phyloP scores from a whole-genome alignment of 805 yeast species.

The Dipodascus albidus region DNA sequence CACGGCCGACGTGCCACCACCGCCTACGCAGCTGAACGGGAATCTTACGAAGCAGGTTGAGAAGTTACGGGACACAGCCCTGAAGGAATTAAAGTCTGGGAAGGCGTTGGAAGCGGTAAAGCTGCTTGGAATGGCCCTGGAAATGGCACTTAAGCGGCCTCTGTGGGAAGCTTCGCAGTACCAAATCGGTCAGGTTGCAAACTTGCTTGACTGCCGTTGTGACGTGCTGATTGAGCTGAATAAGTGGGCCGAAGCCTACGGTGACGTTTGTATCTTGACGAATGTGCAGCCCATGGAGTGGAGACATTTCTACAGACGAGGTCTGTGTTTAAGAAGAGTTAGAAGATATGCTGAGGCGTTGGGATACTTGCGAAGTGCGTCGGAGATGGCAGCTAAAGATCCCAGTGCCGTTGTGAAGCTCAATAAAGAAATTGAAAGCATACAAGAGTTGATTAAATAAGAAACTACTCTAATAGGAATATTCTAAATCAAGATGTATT shows the following conservation, averaged over 20 bases:
- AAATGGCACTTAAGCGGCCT: constrained; percentile 29
- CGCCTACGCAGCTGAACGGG: constrained; percentile 19
- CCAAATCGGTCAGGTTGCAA: constrained; percentile 25
- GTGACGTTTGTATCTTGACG: constrained; percentile 26
- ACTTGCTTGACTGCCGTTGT: constrained; percentile 26
- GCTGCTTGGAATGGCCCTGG: constrained; percentile 27
- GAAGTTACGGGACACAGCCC: constrained; percentile 26
- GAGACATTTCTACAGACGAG: constrained; percentile 26
- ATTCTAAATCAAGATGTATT: too few species aligned
- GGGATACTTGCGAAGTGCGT: not conserved
- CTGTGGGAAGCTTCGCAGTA: constrained; percentile 28
- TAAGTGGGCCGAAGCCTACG: constrained; percentile 28
- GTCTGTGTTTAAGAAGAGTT: constrained; percentile 17
- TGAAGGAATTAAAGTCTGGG: constrained; percentile 17
- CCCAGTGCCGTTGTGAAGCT: not conserved
- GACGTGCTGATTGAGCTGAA: constrained; percentile 27
- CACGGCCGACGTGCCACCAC: constrained; percentile 27
- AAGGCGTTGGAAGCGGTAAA: constrained; percentile 26
- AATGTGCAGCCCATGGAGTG: constrained; percentile 24
- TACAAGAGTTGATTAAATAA: not conserved
- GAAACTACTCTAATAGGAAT: too few species aligned
- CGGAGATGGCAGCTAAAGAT: not conserved
- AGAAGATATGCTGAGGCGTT: constrained; percentile 16
- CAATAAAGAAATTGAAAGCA: not conserved
- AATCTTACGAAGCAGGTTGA: constrained; percentile 21